Conservation (phyloP, 1,284 basidiomycete species). For the Marasmius fiardii region DNA sequence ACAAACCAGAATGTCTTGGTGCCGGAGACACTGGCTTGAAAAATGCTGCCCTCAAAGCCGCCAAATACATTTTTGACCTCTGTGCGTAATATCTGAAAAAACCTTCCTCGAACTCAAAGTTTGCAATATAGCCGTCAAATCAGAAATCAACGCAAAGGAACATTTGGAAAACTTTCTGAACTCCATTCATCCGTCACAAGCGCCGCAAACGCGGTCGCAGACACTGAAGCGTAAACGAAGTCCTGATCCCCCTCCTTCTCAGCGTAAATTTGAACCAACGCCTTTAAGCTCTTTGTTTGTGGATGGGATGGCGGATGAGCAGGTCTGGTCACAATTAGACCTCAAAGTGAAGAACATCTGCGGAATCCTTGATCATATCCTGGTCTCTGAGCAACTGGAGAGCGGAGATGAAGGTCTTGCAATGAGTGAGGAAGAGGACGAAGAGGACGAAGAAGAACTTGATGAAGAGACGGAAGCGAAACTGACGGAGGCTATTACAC, state of each 20-base stretch:
- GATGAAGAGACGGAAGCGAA: constrained; percentile 19
- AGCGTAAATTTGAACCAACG: constrained; percentile 55
- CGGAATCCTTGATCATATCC: constrained; percentile 54
- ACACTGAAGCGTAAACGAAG: constrained; percentile 43
- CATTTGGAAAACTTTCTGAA: constrained; percentile 68
- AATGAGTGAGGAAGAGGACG: constrained; percentile 23
- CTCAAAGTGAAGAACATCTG: constrained; percentile 68
- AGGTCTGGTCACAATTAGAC: constrained; percentile 93
- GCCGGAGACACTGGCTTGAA: constrained; percentile 56
- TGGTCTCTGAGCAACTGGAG: constrained; percentile 44
- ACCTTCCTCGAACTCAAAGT: background rate
- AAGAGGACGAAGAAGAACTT: constrained; percentile 24
- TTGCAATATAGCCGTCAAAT: constrained; percentile 45
- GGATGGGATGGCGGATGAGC: constrained; percentile 84
- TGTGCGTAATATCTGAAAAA: constrained; percentile 46
- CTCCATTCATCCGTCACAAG: constrained; percentile 57
- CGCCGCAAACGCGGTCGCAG: constrained; percentile 72
- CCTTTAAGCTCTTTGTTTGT: constrained; percentile 75
- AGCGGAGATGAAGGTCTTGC: constrained; percentile 25
- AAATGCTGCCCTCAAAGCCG: constrained; percentile 59
- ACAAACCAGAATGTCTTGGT: constrained; percentile 51
- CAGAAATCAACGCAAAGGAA: constrained; percentile 63
- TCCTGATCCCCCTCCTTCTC: constrained; percentile 31
- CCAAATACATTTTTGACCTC: constrained; percentile 79
- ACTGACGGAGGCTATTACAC: constrained; percentile 23